phyloP scores from a whole-genome alignment of 768 basidiomycete species.

The Podaxis carcinomalis region DNA sequence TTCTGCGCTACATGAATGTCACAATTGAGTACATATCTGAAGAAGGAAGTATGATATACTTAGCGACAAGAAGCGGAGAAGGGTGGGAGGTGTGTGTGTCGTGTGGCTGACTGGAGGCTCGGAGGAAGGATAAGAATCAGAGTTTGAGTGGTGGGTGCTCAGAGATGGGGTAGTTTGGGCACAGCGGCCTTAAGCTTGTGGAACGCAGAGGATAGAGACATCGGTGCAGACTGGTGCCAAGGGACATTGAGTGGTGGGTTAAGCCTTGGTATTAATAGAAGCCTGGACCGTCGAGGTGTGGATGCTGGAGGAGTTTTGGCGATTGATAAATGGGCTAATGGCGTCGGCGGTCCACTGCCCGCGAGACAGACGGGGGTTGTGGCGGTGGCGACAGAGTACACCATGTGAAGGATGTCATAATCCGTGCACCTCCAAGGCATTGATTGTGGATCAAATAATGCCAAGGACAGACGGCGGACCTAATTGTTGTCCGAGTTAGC shows the following conservation, averaged over 20 bases:
- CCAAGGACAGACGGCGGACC: too few species aligned
- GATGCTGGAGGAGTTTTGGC: too few species aligned
- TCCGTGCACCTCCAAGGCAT: too few species aligned
- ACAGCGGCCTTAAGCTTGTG: neutral
- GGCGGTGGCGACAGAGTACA: too few species aligned
- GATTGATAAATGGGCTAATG: too few species aligned
- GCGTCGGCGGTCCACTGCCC: too few species aligned
- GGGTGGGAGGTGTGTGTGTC: neutral
- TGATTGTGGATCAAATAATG: too few species aligned
- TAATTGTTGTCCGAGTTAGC: too few species aligned
- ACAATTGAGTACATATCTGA: neutral
- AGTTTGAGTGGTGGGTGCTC: neutral
- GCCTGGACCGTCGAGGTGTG: neutral
- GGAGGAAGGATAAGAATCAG: neutral
- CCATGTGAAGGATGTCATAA: too few species aligned
- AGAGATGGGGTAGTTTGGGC: neutral
- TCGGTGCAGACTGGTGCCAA: neutral
- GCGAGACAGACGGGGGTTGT: too few species aligned
- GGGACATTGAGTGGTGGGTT: neutral
- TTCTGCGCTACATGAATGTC: neutral
- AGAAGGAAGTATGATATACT: slow-evolving; percentile 1
- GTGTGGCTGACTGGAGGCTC: slow-evolving; percentile 21
- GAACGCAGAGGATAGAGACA: neutral
- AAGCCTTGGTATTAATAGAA: neutral
- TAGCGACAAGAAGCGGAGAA: slow-evolving; percentile 1